Conservation (phyloP, 176 grass and related monocot genomes). For the Pontederia paniculata region DNA sequence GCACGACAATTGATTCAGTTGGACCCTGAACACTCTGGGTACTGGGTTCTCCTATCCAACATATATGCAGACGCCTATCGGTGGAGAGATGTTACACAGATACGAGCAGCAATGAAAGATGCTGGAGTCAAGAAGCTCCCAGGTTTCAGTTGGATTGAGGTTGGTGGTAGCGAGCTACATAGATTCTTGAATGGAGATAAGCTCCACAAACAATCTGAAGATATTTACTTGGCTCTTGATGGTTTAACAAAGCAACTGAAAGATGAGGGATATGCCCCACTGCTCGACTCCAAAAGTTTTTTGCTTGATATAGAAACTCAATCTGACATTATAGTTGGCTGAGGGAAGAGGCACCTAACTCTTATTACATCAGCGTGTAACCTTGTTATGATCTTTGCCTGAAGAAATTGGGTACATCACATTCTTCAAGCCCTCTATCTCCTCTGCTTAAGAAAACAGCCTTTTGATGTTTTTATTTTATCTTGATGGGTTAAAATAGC, state of each 20-base stretch:
- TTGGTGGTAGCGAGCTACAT: constrained; percentile 28
- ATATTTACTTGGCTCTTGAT: constrained; percentile 27
- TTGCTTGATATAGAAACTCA: neutral
- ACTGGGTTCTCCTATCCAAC: constrained; percentile 43
- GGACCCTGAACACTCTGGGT: constrained; percentile 38
- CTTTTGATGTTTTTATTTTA: no score
- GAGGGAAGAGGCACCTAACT: neutral
- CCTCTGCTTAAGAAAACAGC: no score
- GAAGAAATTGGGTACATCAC: no score
- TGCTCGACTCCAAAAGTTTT: neutral
- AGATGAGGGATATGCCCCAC: constrained; percentile 32
- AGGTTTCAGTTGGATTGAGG: constrained; percentile 42
- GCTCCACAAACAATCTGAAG: constrained; percentile 21
- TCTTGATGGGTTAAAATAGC: no score
- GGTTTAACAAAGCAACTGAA: constrained; percentile 27
- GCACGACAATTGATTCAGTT: constrained; percentile 35
- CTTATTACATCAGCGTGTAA: no score
- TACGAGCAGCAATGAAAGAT: constrained; percentile 35
- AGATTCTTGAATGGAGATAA: constrained; percentile 31
- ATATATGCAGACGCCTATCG: constrained; percentile 37
- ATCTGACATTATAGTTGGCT: neutral
- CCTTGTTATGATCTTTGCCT: no score
- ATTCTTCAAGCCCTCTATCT: no score
- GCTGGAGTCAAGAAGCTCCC: constrained; percentile 38
- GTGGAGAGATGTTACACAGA: constrained; percentile 38